A percentile compares a stretch with the other conserved stretches of the same genome.
Evolutionary conservation across 768 basidiomycete genomes (phyloP).

Genomic region (Tricholoma terreum): DNA sequence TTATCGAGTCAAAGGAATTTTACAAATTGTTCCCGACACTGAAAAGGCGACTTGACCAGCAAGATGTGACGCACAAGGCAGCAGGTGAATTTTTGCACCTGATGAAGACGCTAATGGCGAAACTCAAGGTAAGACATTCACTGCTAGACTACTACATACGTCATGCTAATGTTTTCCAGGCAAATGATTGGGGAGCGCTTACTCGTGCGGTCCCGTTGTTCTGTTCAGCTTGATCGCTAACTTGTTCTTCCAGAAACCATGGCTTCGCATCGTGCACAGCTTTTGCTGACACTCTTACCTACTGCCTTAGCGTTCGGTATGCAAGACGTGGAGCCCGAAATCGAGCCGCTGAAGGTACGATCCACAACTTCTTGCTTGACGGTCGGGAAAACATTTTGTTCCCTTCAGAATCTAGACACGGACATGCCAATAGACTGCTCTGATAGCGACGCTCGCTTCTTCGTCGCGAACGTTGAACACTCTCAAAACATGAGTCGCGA

Average conservation of each 20-base stretch:
- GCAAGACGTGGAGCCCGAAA: constrained; percentile 42
- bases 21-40: constrained; percentile 50
- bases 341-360: constrained; percentile 50
- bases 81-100: constrained; percentile 55
- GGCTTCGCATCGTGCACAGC: constrained; percentile 43
- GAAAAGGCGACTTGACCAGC: constrained; percentile 46
- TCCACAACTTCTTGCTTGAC: background rate
- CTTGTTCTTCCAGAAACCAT: constrained; percentile 37
- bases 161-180: constrained; percentile 27
- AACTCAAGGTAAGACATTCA: constrained; percentile 49
- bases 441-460: constrained; percentile 38
- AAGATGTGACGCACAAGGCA: constrained; percentile 43
- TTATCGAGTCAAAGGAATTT: constrained; percentile 60
- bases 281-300: constrained; percentile 39
- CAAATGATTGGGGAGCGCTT: constrained; percentile 63
- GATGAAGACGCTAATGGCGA: constrained; percentile 65
- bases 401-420: constrained; percentile 49
- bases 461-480: constrained; percentile 14
- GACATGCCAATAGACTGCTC: constrained; percentile 36
- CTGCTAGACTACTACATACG: background rate
- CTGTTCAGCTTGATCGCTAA: background rate
- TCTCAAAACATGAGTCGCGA: constrained; percentile 9
- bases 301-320: constrained; percentile 48
- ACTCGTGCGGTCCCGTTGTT: constrained; percentile 43
- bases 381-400: background rate